Evolutionary conservation across 768 basidiomycete genomes (phyloP).

Genomic region (Mycena maculata): DNA sequence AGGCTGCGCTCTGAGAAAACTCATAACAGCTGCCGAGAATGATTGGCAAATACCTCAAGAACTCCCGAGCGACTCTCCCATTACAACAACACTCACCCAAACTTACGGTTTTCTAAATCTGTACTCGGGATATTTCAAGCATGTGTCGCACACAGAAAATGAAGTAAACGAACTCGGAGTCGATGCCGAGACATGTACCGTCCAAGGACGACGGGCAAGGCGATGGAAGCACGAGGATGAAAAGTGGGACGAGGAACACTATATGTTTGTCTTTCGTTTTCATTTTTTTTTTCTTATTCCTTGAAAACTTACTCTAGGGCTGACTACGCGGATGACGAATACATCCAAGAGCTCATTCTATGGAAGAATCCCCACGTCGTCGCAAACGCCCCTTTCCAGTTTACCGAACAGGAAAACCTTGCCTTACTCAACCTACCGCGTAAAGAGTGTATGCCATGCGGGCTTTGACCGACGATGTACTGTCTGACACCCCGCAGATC

Average conservation of each 20-base stretch:
- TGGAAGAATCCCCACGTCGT: conserved; percentile 71
- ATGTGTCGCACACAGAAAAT: conserved; percentile 80
- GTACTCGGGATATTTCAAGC: conserved; percentile 80
- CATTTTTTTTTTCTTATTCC: not conserved
- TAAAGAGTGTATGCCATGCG: conserved; percentile 58
- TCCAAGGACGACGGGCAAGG: conserved; percentile 61
- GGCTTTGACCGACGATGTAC: not conserved
- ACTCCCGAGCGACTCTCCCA: conserved; percentile 54
- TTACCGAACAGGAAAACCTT: conserved; percentile 79
- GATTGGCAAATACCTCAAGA: conserved; percentile 84
- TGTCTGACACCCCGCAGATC: conserved; percentile 56
- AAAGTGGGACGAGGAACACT: conserved; percentile 88
- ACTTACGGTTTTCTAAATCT: conserved; percentile 83
- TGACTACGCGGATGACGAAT: conserved; percentile 81
- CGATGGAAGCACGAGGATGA: conserved; percentile 74
- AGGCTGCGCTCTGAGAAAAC: not conserved
- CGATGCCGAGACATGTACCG: conserved; percentile 68
- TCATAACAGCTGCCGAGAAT: conserved; percentile 71
- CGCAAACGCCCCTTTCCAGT: conserved; percentile 54
- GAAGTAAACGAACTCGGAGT: conserved; percentile 84
- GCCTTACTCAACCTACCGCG: conserved; percentile 69
- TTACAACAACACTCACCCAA: conserved; percentile 56
- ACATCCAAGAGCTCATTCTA: conserved; percentile 74
- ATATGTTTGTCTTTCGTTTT: conserved; percentile 65
- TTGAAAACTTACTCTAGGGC: conserved; percentile 67